A percentile compares a stretch with the other conserved stretches of the same genome.
Evolutionary conservation across 1,139 yeast genomes (phyloP).

Genomic region (Sugiyamaella japonica): DNA sequence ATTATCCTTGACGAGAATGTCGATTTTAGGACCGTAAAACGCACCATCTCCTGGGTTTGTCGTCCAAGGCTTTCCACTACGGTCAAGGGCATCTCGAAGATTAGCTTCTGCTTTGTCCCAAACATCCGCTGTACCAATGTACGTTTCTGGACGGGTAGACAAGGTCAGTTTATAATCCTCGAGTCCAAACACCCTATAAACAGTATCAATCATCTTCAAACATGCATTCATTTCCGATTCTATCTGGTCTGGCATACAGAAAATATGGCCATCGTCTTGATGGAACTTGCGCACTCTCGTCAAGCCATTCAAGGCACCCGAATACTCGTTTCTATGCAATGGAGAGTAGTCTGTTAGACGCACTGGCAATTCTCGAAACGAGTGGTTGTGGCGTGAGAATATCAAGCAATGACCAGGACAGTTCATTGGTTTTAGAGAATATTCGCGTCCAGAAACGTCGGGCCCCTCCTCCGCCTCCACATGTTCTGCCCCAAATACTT

Average conservation of each 20-base stretch:
- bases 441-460: slow-evolving; percentile 56
- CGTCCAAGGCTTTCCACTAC: slow-evolving; percentile 65
- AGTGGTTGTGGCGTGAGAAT: slow-evolving; percentile 77
- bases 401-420: slow-evolving; percentile 97
- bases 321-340: slow-evolving; percentile 90
- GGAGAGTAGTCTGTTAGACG: slow-evolving; percentile 92
- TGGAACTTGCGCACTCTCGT: slow-evolving; percentile 96
- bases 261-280: slow-evolving; percentile 98
- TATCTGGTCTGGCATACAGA: slow-evolving; percentile 83
- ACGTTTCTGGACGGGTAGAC: slow-evolving; percentile 88
- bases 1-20: slow-evolving; percentile 81
- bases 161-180: slow-evolving; percentile 66
- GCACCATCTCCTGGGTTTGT: slow-evolving; percentile 95
- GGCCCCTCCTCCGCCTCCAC: too few relatives aligned
- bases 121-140: slow-evolving; percentile 74
- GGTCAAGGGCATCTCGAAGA: slow-evolving; percentile 62
- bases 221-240: slow-evolving; percentile 74
- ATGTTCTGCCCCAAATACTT: slow-evolving; percentile 46
- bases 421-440: slow-evolving; percentile 95
- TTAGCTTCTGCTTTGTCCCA: slow-evolving; percentile 87
- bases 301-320: slow-evolving; percentile 91
- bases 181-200: slow-evolving; percentile 79
- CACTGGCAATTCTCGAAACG: slow-evolving; percentile 87
- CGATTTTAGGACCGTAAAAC: slow-evolving; percentile 93
- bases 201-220: slow-evolving; percentile 69